Base-by-base conservation (phyloP, 108 stramenopile species). In the Ochromonas danica region DNA sequence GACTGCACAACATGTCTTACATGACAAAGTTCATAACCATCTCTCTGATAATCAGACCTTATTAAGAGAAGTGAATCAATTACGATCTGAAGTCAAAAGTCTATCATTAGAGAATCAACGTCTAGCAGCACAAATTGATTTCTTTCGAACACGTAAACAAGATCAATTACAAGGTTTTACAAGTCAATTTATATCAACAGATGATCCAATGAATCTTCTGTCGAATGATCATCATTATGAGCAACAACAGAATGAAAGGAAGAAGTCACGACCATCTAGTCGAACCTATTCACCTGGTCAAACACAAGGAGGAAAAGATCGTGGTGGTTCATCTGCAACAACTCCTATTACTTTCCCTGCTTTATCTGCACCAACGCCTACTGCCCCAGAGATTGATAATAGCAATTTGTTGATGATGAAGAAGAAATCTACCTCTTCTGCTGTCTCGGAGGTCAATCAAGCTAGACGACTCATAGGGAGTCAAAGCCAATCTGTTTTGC, bases 41-140 rank as follows among this genome's bases (percentile, higher is more conserved):
- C 40, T 75, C 17, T 6, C 72, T 27, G 72, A 75, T 36, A 75
- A 75, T 41, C 40, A 75, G 40, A 33, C 6, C 10, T 36, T 75
- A 41, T 41, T 75, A 33, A 28, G 31, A 28, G 72, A 75, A 36
- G 51, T 75, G 36, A 75, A 75, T 36, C 3, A 27, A 14, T 33
- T 75, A 10, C 36, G 72, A 38, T 3, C 27, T 10, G 72, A 75
- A 33, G 72, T 75, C 6, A 75, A 33, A 10, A 36, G 33, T 28
- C 31, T 67, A 28, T 35, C 33, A 28, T 36, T 67, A 6, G 30
- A 67, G 31, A 67, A 67, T 36, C 63, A 67, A 35, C 63, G 63
- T 6, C 31, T 67, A 36, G 33, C 6, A 10, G 63, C 63, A 36
- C 27, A 28, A 36, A 28, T 67, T 28, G 51, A 57, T 22, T 57